These are phyloP conservation scores for Paecilomyces variotii DNA, from an alignment of 2,329 filamentous ascomycete genomes.

Conservation along the genomic window DNA sequence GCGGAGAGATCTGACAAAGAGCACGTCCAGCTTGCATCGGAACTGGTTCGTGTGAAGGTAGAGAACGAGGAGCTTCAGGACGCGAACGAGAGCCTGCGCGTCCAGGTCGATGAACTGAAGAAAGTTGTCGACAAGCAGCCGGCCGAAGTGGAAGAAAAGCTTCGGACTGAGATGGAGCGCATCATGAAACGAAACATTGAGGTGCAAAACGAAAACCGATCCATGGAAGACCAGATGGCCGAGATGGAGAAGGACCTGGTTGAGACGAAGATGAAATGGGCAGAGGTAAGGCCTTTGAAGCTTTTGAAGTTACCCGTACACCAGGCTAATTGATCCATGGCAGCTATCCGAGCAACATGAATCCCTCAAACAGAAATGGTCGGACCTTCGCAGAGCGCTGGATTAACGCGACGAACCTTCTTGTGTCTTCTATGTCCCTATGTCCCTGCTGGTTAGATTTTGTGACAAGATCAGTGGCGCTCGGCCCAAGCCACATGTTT, in stretches of 20 bases:
- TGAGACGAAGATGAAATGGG: constrained; percentile 87
- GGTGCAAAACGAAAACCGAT: constrained; percentile 87
- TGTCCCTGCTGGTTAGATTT: not conserved
- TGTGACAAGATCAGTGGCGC: not conserved
- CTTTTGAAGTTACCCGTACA: not conserved
- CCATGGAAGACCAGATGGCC: constrained; percentile 77
- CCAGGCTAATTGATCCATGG: constrained; percentile 7
- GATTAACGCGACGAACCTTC: constrained; percentile 21
- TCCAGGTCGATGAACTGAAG: constrained; percentile 77
- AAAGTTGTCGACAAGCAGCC: constrained; percentile 85
- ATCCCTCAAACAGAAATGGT: constrained; percentile 67
- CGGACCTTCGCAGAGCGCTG: constrained; percentile 56
- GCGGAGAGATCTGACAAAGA: constrained; percentile 83
- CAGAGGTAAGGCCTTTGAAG: constrained; percentile 61
- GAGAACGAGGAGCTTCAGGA: constrained; percentile 86
- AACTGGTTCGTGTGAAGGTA: constrained; percentile 85
- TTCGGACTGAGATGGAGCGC: constrained; percentile 79
- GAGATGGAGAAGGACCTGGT: constrained; percentile 92
- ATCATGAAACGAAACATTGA: constrained; percentile 89
- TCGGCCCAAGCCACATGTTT: not conserved
- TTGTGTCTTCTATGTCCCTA: not conserved
- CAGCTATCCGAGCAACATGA: constrained; percentile 65
- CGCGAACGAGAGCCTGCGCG: constrained; percentile 77
- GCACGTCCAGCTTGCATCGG: constrained; percentile 82
- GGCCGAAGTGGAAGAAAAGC: constrained; percentile 71